Evolutionary conservation across 1,284 basidiomycete genomes (phyloP).

Genomic region (Sanghuangporus sanghuang): DNA sequence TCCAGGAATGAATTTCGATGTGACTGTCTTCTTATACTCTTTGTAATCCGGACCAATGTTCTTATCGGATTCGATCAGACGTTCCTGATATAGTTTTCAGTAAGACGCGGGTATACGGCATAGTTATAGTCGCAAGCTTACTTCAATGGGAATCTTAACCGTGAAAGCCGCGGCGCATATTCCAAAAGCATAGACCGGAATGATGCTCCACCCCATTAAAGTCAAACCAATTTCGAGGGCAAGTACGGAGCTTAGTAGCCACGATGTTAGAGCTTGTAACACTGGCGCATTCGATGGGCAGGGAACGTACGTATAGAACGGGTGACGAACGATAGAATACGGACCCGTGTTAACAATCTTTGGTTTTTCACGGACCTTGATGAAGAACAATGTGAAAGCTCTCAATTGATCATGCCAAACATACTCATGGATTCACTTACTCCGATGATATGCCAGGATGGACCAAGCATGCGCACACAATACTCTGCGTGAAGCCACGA

Average conservation of each 20-base stretch:
- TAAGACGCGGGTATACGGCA: not conserved
- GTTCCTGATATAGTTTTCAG: conserved; percentile 23
- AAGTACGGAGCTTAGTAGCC: conserved; percentile 24
- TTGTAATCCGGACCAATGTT: conserved; percentile 27
- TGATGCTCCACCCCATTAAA: conserved; percentile 33
- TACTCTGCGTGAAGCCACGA: conserved; percentile 20
- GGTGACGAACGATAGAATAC: conserved; percentile 31
- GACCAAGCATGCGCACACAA: conserved; percentile 21
- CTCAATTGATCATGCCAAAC: conserved; percentile 4
- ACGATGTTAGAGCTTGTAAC: not conserved
- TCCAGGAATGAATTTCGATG: conserved; percentile 29
- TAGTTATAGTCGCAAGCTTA: conserved; percentile 13
- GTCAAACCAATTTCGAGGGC: conserved; percentile 26
- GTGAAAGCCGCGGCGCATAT: conserved; percentile 24
- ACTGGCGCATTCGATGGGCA: not conserved
- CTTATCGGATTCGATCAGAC: conserved; percentile 26
- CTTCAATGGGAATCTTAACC: conserved; percentile 32
- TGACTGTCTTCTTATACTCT: conserved; percentile 30
- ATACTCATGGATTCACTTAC: conserved; percentile 18
- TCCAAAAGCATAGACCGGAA: conserved; percentile 26
- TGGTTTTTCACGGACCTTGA: conserved; percentile 28
- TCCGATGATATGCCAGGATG: conserved; percentile 28
- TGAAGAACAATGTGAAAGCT: not conserved
- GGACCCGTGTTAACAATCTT: conserved; percentile 26
- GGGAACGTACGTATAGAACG: conserved; percentile 26